phyloP scores from a whole-genome alignment of 2,329 filamentous ascomycete species.

The Elsinoe ampelina region DNA sequence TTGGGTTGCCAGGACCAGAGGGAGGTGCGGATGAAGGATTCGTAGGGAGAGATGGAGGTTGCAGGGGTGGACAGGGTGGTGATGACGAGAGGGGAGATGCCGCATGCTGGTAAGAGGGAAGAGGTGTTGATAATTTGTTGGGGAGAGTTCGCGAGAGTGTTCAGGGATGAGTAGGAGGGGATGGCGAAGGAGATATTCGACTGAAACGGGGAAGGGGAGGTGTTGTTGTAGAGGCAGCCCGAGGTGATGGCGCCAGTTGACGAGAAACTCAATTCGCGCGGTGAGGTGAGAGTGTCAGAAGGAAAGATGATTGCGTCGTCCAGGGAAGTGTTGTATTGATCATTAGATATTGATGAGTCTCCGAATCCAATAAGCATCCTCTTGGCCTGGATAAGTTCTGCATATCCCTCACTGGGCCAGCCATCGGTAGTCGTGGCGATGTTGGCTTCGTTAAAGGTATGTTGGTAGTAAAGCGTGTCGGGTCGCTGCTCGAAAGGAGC shows the following conservation, averaged over 20 bases:
- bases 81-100: slow-evolving; percentile 53
- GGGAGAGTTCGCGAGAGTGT: slow-evolving; percentile 12
- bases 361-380: slow-evolving; percentile 50
- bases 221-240: slow-evolving; percentile 46
- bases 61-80: slow-evolving; percentile 47
- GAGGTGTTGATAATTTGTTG: slow-evolving; percentile 25
- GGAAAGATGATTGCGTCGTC: slow-evolving; percentile 47
- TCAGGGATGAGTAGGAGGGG: slow-evolving; percentile 17
- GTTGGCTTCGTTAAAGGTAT: slow-evolving; percentile 29
- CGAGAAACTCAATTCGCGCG: slow-evolving; percentile 27
- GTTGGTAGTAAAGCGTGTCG: slow-evolving; percentile 44
- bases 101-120: slow-evolving; percentile 44
- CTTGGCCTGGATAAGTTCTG: slow-evolving; percentile 46
- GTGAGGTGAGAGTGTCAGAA: slow-evolving; percentile 34
- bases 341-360: slow-evolving; percentile 48
- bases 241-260: slow-evolving; percentile 35
- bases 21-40: slow-evolving; percentile 40
- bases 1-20: slow-evolving; percentile 53
- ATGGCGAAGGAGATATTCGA: slow-evolving; percentile 47
- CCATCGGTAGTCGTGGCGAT: slow-evolving; percentile 45
- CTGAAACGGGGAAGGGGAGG: slow-evolving; percentile 29
- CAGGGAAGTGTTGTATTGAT: slow-evolving; percentile 43
- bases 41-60: slow-evolving; percentile 39
- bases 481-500: slow-evolving; percentile 36
- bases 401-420: slow-evolving; percentile 53